phyloP scores from a whole-genome alignment of 441 rosid genomes.

The Mallotus repandus region DNA sequence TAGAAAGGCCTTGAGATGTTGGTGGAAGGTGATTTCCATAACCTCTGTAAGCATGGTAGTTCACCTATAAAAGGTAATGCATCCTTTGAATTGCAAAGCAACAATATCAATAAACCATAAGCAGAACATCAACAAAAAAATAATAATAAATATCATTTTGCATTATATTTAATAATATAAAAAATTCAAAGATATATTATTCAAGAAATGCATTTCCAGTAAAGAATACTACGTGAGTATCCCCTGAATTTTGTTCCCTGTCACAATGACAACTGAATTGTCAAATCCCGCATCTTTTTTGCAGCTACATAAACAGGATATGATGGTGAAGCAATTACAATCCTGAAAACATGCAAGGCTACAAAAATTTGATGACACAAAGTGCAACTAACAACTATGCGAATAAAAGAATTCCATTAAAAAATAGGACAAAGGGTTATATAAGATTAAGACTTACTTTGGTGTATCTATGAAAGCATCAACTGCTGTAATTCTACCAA shows the following conservation, averaged over 20 bases:
- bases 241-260: slow-evolving; percentile 67
- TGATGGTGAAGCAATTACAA: slow-evolving; percentile 65
- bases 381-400: background rate
- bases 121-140: background rate
- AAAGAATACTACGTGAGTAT: slow-evolving; percentile 68
- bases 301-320: slow-evolving; percentile 89
- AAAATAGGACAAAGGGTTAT: slow-evolving; percentile 1
- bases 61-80: no score
- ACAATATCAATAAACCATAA: slow-evolving; percentile 14
- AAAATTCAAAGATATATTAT: slow-evolving; percentile 8
- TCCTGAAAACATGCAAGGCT: slow-evolving; percentile 35
- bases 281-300: slow-evolving; percentile 74
- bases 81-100: slow-evolving; percentile 75
- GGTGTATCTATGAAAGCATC: slow-evolving; percentile 79
- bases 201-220: slow-evolving; percentile 4
- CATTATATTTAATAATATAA: background rate
- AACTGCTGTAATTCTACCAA: background rate
- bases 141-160: background rate
- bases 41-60: slow-evolving; percentile 94
- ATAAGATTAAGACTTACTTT: slow-evolving; percentile 36
- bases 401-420: slow-evolving; percentile 3
- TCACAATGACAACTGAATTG: slow-evolving; percentile 63
- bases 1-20: slow-evolving; percentile 33
- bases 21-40: slow-evolving; percentile 88
- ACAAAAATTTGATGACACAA: slow-evolving; percentile 25